phyloP scores from a whole-genome alignment of 306 rosid genomes.

The Elaeagnus macrophylla region DNA sequence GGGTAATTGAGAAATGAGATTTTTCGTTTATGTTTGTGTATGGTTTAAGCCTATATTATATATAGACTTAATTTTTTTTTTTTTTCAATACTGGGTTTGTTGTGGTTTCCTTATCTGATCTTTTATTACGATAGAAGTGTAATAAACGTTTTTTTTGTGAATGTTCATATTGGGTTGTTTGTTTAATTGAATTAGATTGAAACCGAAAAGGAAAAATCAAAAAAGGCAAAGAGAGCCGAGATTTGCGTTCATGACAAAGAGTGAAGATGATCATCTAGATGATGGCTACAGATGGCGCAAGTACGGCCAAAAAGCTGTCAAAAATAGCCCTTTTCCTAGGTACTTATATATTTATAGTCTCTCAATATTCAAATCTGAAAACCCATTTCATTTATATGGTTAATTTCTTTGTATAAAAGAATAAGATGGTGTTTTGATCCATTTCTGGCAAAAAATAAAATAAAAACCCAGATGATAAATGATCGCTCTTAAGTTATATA shows the following conservation, averaged over 20 bases:
- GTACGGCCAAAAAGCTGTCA: constrained; percentile 94
- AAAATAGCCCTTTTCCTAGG: constrained; percentile 97
- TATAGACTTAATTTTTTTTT: too few relatives aligned
- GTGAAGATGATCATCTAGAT: constrained; percentile 75
- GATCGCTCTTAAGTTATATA: too few relatives aligned
- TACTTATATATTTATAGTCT: constrained; percentile 5
- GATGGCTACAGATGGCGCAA: constrained; percentile 94
- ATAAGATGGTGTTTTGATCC: too few relatives aligned
- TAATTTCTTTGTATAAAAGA: too few relatives aligned
- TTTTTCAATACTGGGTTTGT: background rate
- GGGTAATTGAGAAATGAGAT: too few relatives aligned
- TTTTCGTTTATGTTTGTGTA: background rate
- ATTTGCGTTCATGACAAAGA: constrained; percentile 80
- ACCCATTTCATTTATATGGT: background rate
- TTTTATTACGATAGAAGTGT: background rate
- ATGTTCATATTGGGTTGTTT: constrained; percentile 8
- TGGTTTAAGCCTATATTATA: background rate
- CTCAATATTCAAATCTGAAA: background rate
- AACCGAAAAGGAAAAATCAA: constrained; percentile 65
- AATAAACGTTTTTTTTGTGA: background rate
- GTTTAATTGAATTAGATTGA: constrained; percentile 35
- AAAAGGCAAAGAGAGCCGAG: constrained; percentile 64
- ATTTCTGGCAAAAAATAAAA: too few relatives aligned
- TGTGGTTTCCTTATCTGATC: background rate
- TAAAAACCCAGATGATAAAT: too few relatives aligned